Evolutionary conservation across 2,329 filamentous ascomycete genomes (phyloP), one percentile per base, ranked within the genome.

Genomic region (Sporothrix globosa): DNA sequence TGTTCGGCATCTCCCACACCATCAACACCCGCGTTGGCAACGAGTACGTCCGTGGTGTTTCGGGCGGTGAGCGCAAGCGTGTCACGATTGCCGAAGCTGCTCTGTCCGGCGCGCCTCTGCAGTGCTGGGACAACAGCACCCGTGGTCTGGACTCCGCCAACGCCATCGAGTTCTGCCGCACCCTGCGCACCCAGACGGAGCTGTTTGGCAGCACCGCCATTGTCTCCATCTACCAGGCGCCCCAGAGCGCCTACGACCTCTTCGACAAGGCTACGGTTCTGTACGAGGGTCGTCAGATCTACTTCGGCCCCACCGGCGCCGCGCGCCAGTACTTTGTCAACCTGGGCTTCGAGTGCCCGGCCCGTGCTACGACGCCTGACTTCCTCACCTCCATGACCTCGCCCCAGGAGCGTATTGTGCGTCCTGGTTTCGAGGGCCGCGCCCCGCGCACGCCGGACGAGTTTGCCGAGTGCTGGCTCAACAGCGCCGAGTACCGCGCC

Each of bases 211-310:
- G 82, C 77, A 90, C 90, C 2, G 88, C 89, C 34, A 85, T 85
- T 72, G 90, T 92, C 46, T 90, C 90, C 73, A 92, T 92, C 78
- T 93, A 92, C 79, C 90, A 92, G 78, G 86, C 90, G 3, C 86
- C 87, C 0, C 87, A 89, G 77, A 83, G 80, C 67, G 86, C 86
- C 70, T 92, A 91, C 76, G 90, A 91, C 75, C 79, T 83, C 46
- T 88, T 89, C 70, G 87, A 88, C 78, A 88, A 88, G 81, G 85
- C 82, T 10, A 79, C 80, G 5, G 85, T 89, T 30, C 77, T 89
- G 17, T 88, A 88, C 74, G 86, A 88, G 75, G 87, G 87, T 68
- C 83, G 85, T 52, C 86, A 89, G 76, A 88, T 89, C 78, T 89
- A 83, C 81, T 89, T 88, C 74, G 90, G 90, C 6, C 85, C 82